Percentiles rank a stretch among this genome's conserved stretches.
These are phyloP conservation scores for Vishniacozyma victoriae DNA, from an alignment of 768 basidiomycete genomes.

Conservation along the genomic window DNA sequence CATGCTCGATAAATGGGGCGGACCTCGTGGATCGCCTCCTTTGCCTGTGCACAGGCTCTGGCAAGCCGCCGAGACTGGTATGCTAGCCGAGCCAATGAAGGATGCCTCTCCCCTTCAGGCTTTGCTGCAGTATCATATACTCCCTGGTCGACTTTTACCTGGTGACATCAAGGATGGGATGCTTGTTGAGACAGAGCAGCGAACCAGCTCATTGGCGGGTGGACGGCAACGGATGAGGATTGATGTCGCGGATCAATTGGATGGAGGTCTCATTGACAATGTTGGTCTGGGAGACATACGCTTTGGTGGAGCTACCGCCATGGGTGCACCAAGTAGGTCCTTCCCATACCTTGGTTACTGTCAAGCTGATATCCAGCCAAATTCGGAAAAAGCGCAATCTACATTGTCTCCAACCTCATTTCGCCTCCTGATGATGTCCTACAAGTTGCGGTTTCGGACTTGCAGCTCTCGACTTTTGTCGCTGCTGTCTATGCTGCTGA, in stretches of 20 bases:
- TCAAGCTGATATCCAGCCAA: slow-evolving; percentile 53
- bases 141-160: slow-evolving; percentile 70
- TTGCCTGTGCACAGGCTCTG: slow-evolving; percentile 7
- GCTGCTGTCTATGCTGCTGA: slow-evolving; percentile 82
- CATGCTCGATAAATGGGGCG: slow-evolving; percentile 28
- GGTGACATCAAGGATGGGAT: slow-evolving; percentile 66
- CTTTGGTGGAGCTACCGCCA: slow-evolving; percentile 76
- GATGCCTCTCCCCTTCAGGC: slow-evolving; percentile 54
- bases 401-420: slow-evolving; percentile 78
- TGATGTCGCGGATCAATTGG: slow-evolving; percentile 40
- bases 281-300: slow-evolving; percentile 54
- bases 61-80: slow-evolving; percentile 52
- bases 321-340: slow-evolving; percentile 67
- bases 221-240: slow-evolving; percentile 49
- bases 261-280: slow-evolving; percentile 17
- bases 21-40: background rate
- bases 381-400: slow-evolving; percentile 73
- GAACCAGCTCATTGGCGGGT: slow-evolving; percentile 41
- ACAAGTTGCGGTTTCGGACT: slow-evolving; percentile 67
- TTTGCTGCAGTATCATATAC: slow-evolving; percentile 79
- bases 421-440: slow-evolving; percentile 75
- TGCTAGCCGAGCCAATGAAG: slow-evolving; percentile 52
- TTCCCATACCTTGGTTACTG: background rate
- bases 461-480: slow-evolving; percentile 86
- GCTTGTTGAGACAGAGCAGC: slow-evolving; percentile 71